Percentiles rank a stretch among this genome's conserved stretches.
Conservation (phyloP, 352 stramenopile species). For the Globisporangium spiculum region DNA sequence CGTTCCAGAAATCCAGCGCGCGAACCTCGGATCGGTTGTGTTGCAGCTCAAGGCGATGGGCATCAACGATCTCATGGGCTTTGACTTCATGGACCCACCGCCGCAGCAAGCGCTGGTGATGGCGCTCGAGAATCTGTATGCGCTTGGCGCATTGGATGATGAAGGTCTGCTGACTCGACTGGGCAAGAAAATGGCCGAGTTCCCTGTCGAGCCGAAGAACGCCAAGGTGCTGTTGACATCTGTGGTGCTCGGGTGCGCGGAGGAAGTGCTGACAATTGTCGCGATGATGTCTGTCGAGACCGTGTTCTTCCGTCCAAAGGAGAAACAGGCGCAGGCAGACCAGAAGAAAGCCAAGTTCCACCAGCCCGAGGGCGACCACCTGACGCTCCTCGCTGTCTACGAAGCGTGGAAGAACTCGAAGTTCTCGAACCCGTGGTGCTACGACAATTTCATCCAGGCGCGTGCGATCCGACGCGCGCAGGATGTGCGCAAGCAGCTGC, state of each 20-base stretch:
- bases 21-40: constrained; percentile 98
- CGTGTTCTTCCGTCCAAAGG: constrained; percentile 98
- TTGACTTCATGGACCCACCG: constrained; percentile 99
- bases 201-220: constrained; percentile 98
- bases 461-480: constrained; percentile 95
- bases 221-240: constrained; percentile 98
- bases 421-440: constrained; percentile 99
- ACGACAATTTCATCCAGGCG: constrained; percentile 99
- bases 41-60: constrained; percentile 99
- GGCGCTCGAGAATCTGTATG: constrained; percentile 97
- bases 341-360: constrained; percentile 99
- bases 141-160: constrained; percentile 97
- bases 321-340: constrained; percentile 98
- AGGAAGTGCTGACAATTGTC: constrained; percentile 99
- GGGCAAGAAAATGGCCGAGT: constrained; percentile 99
- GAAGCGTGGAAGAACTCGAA: constrained; percentile 97
- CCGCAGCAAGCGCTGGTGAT: constrained; percentile 96
- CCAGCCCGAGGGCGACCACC: constrained; percentile 97
- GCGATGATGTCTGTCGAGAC: constrained; percentile 98
- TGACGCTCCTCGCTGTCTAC: constrained; percentile 98
- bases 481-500: constrained; percentile 98
- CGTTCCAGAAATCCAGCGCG: constrained; percentile 99
- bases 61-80: constrained; percentile 98
- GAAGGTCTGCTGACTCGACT: constrained; percentile 91
- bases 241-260: constrained; percentile 96